These are phyloP conservation scores for Arthrocladium fulminans DNA, from an alignment of 2,329 filamentous ascomycete species.

Conservation along the genomic window DNA sequence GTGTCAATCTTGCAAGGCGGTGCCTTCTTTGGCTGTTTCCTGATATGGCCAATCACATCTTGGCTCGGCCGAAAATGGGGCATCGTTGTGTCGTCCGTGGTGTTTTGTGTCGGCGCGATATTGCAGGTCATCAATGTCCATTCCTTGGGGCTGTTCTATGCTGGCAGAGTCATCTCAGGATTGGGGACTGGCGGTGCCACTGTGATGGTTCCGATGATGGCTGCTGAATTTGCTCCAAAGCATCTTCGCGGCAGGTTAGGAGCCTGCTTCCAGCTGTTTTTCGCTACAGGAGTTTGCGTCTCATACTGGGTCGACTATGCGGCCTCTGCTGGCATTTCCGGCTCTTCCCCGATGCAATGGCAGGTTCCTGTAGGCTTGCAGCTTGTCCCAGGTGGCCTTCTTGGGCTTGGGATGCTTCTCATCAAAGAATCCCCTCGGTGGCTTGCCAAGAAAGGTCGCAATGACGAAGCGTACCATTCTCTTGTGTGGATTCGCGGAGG, in stretches of 20 bases:
- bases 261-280: constrained; percentile 46
- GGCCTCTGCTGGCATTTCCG: constrained; percentile 29
- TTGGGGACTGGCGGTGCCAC: constrained; percentile 42
- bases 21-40: constrained; percentile 44
- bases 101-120: constrained; percentile 33
- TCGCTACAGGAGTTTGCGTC: constrained; percentile 42
- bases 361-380: constrained; percentile 48
- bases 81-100: constrained; percentile 37
- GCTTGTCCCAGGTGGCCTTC: constrained; percentile 39
- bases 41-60: constrained; percentile 42
- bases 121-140: constrained; percentile 40
- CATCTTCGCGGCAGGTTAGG: constrained; percentile 39
- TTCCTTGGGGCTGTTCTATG: constrained; percentile 37
- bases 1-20: constrained; percentile 46
- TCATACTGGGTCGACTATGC: constrained; percentile 49
- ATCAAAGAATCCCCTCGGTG: constrained; percentile 42
- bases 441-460: constrained; percentile 39
- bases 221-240: constrained; percentile 39
- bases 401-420: constrained; percentile 42
- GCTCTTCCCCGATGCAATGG: constrained; percentile 40
- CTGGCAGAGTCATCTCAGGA: constrained; percentile 41
- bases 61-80: constrained; percentile 37
- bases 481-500: constrained; percentile 47
- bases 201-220: constrained; percentile 36
- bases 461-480: constrained; percentile 40